Evolutionary conservation across 2,329 filamentous ascomycete species (phyloP), one percentile per base, ranked within the genome.

Genomic region (Penicillium nordicum): DNA sequence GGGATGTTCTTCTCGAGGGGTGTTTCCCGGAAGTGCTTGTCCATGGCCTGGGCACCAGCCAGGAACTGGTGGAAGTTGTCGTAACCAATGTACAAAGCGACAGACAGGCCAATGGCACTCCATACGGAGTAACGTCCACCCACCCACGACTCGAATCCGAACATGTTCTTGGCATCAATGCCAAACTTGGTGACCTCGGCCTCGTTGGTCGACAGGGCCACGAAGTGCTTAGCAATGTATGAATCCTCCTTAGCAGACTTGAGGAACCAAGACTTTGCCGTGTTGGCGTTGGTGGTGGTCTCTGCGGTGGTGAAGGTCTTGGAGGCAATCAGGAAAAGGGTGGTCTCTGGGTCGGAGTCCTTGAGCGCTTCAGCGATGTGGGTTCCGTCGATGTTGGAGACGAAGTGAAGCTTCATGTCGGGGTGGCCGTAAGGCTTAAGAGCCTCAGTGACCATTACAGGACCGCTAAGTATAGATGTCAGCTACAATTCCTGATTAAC

Each of bases 291-390:
- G 69, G 93, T 97, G 58, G 84, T 88, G 47, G 94, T 99, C 84
- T 99, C 94, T 57, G 94, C 94, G 10, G 94, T 99, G 62, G 94
- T 99, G 79, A 99, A 99, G 62, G 94, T 99, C 88, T 99, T 99
- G 77, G 93, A 97, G 55, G 94, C 94, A 67, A 99, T 86, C 67
- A 99, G 84, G 88, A 99, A 97, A 63, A 99, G 88, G n/a, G 94
- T 97, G 46, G 93, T 97, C 81, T 99, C 94, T 47, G 93, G 93
- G 76, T 99, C 87, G 9, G 93, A 96, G 69, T 87, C 79, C 72
- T 86, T 88, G 59, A 97, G 85, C 49, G 94, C 92, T 80, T 99
- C 94, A 46, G 92, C 90, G 74, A 97, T 91, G 81, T 99, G 94
- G 53, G 94, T 99, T 66, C 94, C 94, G 74, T 99, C 94, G 73